These are phyloP conservation scores for Elsinoe fawcettii DNA, from an alignment of 2,329 filamentous ascomycete genomes.

Conservation along the genomic window DNA sequence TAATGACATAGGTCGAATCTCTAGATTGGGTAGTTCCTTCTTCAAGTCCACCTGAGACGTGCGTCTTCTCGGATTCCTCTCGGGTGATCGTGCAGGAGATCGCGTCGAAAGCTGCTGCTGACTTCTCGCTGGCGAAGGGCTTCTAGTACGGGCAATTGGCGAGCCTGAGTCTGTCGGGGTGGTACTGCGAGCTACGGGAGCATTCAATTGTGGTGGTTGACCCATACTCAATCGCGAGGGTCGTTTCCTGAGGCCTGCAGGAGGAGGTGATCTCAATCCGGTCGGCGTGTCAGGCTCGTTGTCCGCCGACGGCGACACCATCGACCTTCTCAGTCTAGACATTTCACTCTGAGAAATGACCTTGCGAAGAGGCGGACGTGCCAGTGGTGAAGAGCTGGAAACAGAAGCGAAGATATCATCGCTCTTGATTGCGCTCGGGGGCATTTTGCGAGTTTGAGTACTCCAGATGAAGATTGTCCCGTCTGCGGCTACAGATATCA, in stretches of 20 bases:
- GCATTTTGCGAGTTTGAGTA: slow-evolving; percentile 19
- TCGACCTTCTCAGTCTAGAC: slow-evolving; percentile 60
- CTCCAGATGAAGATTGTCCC: slow-evolving; percentile 46
- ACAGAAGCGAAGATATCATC: slow-evolving; percentile 14
- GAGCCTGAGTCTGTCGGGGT: slow-evolving; percentile 18
- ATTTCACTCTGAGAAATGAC: slow-evolving; percentile 83
- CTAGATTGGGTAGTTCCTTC: background rate
- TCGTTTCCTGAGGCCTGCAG: slow-evolving; percentile 48
- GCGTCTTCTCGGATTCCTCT: background rate
- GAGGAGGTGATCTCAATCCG: slow-evolving; percentile 39
- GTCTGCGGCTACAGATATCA: slow-evolving; percentile 44
- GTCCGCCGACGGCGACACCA: slow-evolving; percentile 33
- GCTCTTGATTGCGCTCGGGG: background rate
- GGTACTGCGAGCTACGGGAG: slow-evolving; percentile 25
- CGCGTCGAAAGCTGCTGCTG: background rate
- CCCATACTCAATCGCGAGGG: slow-evolving; percentile 46
- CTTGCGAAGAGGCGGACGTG: slow-evolving; percentile 68
- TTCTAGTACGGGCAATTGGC: slow-evolving; percentile 17
- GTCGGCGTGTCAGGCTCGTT: slow-evolving; percentile 31
- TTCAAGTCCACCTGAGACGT: background rate
- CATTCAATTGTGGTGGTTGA: slow-evolving; percentile 39
- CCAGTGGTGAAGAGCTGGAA: slow-evolving; percentile 33
- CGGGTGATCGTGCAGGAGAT: slow-evolving; percentile 16
- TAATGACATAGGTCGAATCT: background rate
- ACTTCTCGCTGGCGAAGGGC: slow-evolving; percentile 21